Base-by-base conservation (phyloP, 2,329 filamentous ascomycete genomes). In the Colletotrichum chrysophilum region DNA sequence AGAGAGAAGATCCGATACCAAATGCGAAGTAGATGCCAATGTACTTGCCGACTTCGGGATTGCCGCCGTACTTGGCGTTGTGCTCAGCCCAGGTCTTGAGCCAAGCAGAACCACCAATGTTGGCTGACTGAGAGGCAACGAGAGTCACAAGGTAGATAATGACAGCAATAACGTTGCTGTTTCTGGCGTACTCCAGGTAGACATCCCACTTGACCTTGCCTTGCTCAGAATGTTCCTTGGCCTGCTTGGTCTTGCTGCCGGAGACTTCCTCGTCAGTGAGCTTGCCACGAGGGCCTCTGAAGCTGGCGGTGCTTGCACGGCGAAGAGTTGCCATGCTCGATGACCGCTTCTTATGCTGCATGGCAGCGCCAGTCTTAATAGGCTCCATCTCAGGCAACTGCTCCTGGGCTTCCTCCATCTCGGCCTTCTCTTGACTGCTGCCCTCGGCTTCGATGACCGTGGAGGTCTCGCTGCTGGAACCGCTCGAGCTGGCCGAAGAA, bases 191-290 rank as follows among this genome's bases (percentile, higher is more conserved):
- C 85, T 98, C 96, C 21, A 89, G 88, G 82, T 99, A 99, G 32
- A 99, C 96, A 78, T 93, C 91, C 96, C 97, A 98, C 85, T 98
- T 98, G 79, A 99, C 97, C 84, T 98, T 98, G 81, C 97, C 97
- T 86, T 99, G 96, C 84, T 99, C 96, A 3, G 92, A 91, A 79
- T 94, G 94, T 84, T 99, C 97, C 85, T 98, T 97, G 72, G 89
- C 90, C 84, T 98, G 96, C 82, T 93, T 95, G 60, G 94, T 96
- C 86, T 95, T 96, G 80, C 93, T 88, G 62, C 87, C 90, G 4
- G 91, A 91, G 68, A 95, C 92, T 85, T 96, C 95, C 80, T 98
- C 96, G 79, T 98, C 96, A 0, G 89, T 91, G 36, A 96, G 85
- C 84, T 97, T 98, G 79, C 96, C 95, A 76, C 95, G 92, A 26